Evolutionary conservation across 139 green algal genomes (phyloP).

Genomic region (Coccomyxa sp.): DNA sequence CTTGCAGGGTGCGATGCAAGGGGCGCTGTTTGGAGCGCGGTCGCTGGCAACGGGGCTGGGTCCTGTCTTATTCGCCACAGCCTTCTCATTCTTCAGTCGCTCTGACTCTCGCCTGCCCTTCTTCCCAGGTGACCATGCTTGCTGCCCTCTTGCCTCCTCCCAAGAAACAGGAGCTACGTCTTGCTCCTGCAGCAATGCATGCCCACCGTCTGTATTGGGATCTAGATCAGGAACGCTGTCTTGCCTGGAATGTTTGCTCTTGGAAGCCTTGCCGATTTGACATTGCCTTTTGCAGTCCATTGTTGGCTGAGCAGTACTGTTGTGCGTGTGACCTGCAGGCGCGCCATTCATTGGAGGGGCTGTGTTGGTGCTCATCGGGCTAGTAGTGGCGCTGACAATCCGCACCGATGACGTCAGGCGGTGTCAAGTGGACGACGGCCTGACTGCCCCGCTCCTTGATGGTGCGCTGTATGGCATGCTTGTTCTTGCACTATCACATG

Average conservation of each 20-base stretch:
- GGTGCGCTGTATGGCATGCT: neutral
- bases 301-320: neutral
- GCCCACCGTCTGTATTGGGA: too few relatives aligned
- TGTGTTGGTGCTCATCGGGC: slow-evolving; percentile 27
- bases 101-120: slow-evolving; percentile 39
- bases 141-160: neutral
- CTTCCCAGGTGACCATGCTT: slow-evolving; percentile 31
- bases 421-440: neutral
- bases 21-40: slow-evolving; percentile 55
- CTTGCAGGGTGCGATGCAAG: slow-evolving; percentile 31
- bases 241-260: neutral
- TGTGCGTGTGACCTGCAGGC: slow-evolving; percentile 5
- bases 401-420: neutral
- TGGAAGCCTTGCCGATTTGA: neutral
- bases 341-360: slow-evolving; percentile 42
- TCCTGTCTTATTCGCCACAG: slow-evolving; percentile 57
- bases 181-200: neutral
- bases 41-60: slow-evolving; percentile 61
- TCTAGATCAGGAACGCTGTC: neutral
- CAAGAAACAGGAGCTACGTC: neutral
- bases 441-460: neutral
- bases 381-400: slow-evolving; percentile 29
- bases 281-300: neutral
- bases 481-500: neutral
- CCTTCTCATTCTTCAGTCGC: slow-evolving; percentile 61